Evolutionary conservation across 1,139 yeast species (phyloP), one percentile per base, ranked within the genome.

Genomic region (Pichia sp.): DNA sequence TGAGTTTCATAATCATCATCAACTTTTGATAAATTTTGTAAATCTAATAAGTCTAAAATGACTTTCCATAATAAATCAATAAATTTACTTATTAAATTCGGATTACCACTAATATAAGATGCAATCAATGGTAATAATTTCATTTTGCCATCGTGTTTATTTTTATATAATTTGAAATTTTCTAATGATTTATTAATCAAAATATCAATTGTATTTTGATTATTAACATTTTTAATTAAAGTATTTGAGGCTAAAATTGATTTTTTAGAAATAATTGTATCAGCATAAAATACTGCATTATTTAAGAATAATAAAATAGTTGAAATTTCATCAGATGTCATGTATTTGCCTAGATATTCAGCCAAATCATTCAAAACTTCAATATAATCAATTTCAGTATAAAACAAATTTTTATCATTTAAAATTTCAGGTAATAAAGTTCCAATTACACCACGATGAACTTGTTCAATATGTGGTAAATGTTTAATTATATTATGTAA

Each of bases 361-460:
- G 83, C 66, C 39, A 84, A 60, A 56, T 83, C 89, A 32, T 75
- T 72, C 44, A 84, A 65, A 6, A 83, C 74, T 59, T 86, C 95
- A 56, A 84, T 74, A 37, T 76, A 70, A 56, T 85, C 92, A 41
- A 83, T 72, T 1, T 79, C 70, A 9, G 35, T 10, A 25, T 59
- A 59, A 29, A 66, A 56, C 8, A 66, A 57, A 5, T 62, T 55
- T n/a, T 62, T 57, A 5, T 59, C 57, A 10, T 67, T 50, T n/a
- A 54, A 43, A 9, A 56, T 40, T 39, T 49, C 63, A 5, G 50
- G 53, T 26, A 61, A 39, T 5, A 59, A 28, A 5, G 51, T 44
- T n/a, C 45, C 44, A 27, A 58, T 49, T 6, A 58, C 51, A 7
- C 48, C 49, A n/a, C 39, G 39, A 6, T 53, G 55, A 2, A 52